Base-by-base conservation (phyloP, 495 filamentous ascomycete genomes). In the Collariella sp. region DNA sequence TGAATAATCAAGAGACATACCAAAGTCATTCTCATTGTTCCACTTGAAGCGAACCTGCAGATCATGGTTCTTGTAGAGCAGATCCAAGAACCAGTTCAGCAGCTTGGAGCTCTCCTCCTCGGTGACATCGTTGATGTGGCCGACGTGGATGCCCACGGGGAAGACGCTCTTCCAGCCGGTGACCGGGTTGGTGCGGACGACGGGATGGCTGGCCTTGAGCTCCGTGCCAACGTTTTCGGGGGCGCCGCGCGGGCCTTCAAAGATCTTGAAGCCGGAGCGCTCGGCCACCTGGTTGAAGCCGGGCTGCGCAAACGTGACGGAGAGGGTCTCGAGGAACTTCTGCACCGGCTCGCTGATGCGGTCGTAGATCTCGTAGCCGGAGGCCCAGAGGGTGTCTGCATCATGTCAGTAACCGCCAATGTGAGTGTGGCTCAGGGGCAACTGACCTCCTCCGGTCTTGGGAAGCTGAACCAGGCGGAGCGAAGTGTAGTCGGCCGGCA, bases 91-190 rank as follows among this genome's bases (percentile, higher is more conserved):
- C 78, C 78, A 82, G 5, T 73, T 61, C 16, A 88, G 70, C 16
- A 88, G 64, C 36, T 76, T 66, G 4, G 73, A 62, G 55, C 76
- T 81, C 68, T 91, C 87, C 19, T 79, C 71, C 15, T 79, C 71
- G 0, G 77, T 78, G 9, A 91, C 51, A 2, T 76, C 86, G 62
- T 88, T 84, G 66, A 89, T 84, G 22, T 78, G 70, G 46, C 75
- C 70, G 7, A 80, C 72, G 61, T 87, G 83, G 12, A 74, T 71
- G 29, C 83, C 82, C 39, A 84, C 75, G 6, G 79, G 80, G 61
- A 81, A 89, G 18, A 91, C 67, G 18, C 69, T 76, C 62, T 91
- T 89, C 85, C 86, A 89, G 0, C 86, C 86, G 0, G 85, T 88
- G 0, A 89, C 82, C 0, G 87, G 87, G 58, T 90, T 88, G 10